Conservation (phyloP, 768 basidiomycete genomes). For the Xerocomus spinulosus region DNA sequence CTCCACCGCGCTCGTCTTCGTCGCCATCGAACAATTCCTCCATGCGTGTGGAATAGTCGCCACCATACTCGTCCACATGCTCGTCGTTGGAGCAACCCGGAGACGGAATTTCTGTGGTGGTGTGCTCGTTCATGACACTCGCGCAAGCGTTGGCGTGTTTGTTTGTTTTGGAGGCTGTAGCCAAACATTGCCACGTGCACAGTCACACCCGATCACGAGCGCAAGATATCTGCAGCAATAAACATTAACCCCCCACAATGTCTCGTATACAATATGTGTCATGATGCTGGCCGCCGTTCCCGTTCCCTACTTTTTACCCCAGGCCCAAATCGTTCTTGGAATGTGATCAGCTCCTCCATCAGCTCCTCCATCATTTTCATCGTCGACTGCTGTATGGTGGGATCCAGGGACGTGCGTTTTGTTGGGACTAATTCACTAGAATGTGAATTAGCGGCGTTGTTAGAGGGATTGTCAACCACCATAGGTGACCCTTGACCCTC, state of each 20-base stretch:
- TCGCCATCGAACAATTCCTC: constrained; percentile 35
- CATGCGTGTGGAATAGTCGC: constrained; percentile 25
- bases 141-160: constrained; percentile 3
- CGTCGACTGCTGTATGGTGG: constrained; percentile 35
- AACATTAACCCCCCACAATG: constrained; percentile 1
- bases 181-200: constrained; percentile 27
- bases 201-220: not conserved
- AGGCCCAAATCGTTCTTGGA: constrained; percentile 84
- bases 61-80: constrained; percentile 17
- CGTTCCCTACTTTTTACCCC: constrained; percentile 49
- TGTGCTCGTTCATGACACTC: constrained; percentile 10
- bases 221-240: constrained; percentile 17
- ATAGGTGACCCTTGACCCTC: constrained; percentile 28
- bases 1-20: constrained; percentile 38
- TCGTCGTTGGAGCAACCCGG: constrained; percentile 19
- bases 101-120: constrained; percentile 2
- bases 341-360: constrained; percentile 83
- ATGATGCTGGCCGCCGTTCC: constrained; percentile 42
- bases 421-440: constrained; percentile 7
- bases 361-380: constrained; percentile 89
- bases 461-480: constrained; percentile 28
- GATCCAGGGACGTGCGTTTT: constrained; percentile 7
- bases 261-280: constrained; percentile 15
- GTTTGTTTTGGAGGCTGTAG: constrained; percentile 24
- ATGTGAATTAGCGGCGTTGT: constrained; percentile 14